A percentile compares a stretch with the other conserved stretches of the same genome.
Evolutionary conservation across 805 yeast species (phyloP).

Genomic region (Sungouiella thailandica): DNA sequence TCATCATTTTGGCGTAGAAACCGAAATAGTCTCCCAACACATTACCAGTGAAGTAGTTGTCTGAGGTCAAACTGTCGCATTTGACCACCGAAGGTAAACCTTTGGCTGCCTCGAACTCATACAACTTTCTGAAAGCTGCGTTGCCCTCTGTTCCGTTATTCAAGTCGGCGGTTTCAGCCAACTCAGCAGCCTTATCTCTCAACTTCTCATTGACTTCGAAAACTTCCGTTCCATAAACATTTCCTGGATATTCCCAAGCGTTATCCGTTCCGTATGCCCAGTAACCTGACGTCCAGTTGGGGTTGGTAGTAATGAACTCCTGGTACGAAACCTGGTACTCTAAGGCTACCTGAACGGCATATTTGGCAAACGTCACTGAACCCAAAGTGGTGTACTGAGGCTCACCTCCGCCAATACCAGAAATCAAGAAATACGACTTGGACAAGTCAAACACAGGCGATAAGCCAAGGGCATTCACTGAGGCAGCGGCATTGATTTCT

Average conservation of each 20-base stretch:
- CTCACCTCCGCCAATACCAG: slow-evolving; percentile 65
- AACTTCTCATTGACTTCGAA: slow-evolving; percentile 56
- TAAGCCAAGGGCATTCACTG: slow-evolving; percentile 50
- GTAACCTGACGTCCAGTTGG: slow-evolving; percentile 59
- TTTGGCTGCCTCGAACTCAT: slow-evolving; percentile 47
- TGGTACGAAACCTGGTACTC: slow-evolving; percentile 53
- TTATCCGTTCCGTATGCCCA: slow-evolving; percentile 48
- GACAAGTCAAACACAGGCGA: slow-evolving; percentile 53
- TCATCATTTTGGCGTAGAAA: slow-evolving; percentile 42
- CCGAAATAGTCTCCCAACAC: slow-evolving; percentile 46
- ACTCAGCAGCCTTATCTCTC: slow-evolving; percentile 51
- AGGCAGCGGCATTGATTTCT: slow-evolving; percentile 61
- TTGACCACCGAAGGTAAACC: slow-evolving; percentile 42
- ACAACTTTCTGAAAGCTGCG: slow-evolving; percentile 42
- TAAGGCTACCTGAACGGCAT: slow-evolving; percentile 56
- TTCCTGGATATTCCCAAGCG: slow-evolving; percentile 47
- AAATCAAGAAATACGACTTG: slow-evolving; percentile 56
- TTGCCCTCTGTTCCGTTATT: slow-evolving; percentile 43
- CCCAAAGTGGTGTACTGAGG: slow-evolving; percentile 55
- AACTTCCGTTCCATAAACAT: slow-evolving; percentile 60
- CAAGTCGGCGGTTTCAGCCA: slow-evolving; percentile 44
- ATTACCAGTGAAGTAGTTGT: slow-evolving; percentile 55
- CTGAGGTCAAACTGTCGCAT: slow-evolving; percentile 60
- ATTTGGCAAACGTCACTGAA: slow-evolving; percentile 55
- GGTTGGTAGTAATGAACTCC: slow-evolving; percentile 22